Evolutionary conservation across 2,329 filamentous ascomycete genomes (phyloP).

Genomic region (Sclerotinia minor): DNA sequence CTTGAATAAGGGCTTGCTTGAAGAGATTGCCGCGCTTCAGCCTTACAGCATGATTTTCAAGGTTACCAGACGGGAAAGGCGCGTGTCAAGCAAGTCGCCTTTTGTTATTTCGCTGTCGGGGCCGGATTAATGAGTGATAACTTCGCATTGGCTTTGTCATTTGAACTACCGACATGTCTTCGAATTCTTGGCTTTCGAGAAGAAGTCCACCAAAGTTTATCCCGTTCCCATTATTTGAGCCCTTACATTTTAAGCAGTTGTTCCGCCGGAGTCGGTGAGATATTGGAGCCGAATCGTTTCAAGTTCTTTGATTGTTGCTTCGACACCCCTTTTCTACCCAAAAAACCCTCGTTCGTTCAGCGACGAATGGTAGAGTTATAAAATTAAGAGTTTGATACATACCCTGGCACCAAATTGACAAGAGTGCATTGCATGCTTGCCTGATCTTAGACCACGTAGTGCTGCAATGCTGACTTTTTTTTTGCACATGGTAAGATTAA

Average conservation of each 20-base stretch:
- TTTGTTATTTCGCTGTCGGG: background rate
- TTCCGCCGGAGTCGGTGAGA: constrained; percentile 1
- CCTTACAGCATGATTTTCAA: constrained; percentile 13
- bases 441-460: constrained; percentile 8
- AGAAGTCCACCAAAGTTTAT: background rate
- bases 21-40: constrained; percentile 21
- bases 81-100: background rate
- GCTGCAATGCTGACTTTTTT: background rate
- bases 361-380: constrained; percentile 2
- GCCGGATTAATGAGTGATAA: background rate
- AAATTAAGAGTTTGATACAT: background rate
- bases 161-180: background rate
- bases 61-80: background rate
- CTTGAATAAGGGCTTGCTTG: constrained; percentile 1
- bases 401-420: constrained; percentile 4
- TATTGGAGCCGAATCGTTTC: background rate
- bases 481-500: background rate
- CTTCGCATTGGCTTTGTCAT: background rate
- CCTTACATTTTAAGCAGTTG: background rate
- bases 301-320: background rate
- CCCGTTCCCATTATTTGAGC: background rate
- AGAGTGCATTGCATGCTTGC: background rate
- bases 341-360: constrained; percentile 2
- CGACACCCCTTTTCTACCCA: background rate
- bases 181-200: background rate